These are phyloP conservation scores for Paradendryphiella salina DNA, from an alignment of 2,329 filamentous ascomycete species.

Conservation along the genomic window DNA sequence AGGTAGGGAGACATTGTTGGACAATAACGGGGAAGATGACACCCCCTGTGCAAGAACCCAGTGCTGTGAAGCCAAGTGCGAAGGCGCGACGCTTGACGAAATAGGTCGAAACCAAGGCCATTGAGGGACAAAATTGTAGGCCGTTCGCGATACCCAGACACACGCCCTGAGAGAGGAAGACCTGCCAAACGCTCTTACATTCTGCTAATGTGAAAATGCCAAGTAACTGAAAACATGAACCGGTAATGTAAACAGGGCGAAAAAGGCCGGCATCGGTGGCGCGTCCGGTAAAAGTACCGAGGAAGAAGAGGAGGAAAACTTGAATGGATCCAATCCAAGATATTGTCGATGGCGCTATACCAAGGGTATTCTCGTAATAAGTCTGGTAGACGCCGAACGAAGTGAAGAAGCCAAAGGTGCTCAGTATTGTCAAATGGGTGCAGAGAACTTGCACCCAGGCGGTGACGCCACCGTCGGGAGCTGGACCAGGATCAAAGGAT, in stretches of 20 bases:
- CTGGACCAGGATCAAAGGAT: constrained; percentile 34
- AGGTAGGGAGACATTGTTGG: constrained; percentile 34
- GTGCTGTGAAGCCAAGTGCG: constrained; percentile 35
- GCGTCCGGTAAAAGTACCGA: constrained; percentile 38
- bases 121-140: constrained; percentile 60
- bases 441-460: constrained; percentile 61
- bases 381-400: constrained; percentile 62
- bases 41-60: constrained; percentile 37
- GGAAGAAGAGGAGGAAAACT: constrained; percentile 38
- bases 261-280: constrained; percentile 40
- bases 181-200: constrained; percentile 38
- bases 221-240: constrained; percentile 39
- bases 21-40: constrained; percentile 41
- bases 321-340: constrained; percentile 43
- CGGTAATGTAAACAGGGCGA: constrained; percentile 32
- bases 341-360: constrained; percentile 40
- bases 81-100: constrained; percentile 37
- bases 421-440: constrained; percentile 59
- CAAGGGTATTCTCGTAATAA: constrained; percentile 53
- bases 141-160: constrained; percentile 59
- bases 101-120: constrained; percentile 54
- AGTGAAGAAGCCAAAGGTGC: constrained; percentile 59
- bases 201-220: constrained; percentile 40
- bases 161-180: constrained; percentile 55
- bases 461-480: constrained; percentile 54